Conservation (phyloP, 73 alveolate species). For the Paramecium tetraurelia region DNA sequence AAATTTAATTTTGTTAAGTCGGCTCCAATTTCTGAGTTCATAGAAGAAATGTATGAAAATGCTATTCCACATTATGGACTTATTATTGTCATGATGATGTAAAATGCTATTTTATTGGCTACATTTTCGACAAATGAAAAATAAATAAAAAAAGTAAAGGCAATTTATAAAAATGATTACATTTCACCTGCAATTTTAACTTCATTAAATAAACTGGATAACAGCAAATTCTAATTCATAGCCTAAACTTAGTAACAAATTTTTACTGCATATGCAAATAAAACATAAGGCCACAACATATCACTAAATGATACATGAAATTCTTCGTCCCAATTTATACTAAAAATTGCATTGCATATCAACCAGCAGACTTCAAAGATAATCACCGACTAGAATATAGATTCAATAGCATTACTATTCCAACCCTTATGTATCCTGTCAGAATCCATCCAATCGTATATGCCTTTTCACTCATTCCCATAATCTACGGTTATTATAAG, state of each 20-base stretch:
- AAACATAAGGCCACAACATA: conserved; percentile 18
- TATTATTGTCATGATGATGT: not conserved
- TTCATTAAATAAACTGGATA: conserved; percentile 41
- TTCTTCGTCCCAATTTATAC: conserved; percentile 2
- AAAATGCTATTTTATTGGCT: not conserved
- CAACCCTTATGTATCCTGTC: conserved; percentile 14
- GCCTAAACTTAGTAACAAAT: not conserved
- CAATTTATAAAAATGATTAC: conserved; percentile 31
- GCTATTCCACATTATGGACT: conserved; percentile 54
- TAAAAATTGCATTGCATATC: not conserved
- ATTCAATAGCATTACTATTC: not conserved
- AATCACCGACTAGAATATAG: not conserved
- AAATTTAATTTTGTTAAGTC: not conserved
- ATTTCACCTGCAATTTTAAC: conserved; percentile 59
- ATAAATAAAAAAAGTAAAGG: conserved; percentile 35
- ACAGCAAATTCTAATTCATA: conserved; percentile 38
- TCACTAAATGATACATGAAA: not conserved
- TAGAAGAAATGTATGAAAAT: conserved; percentile 49
- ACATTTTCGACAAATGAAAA: conserved; percentile 40
- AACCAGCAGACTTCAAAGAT: not conserved
- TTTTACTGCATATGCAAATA: conserved; percentile 42
- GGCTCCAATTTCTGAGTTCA: not conserved
- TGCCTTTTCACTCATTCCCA: not conserved
- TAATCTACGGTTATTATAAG: not conserved
- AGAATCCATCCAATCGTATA: conserved; percentile 30